Evolutionary conservation across 208 protist genomes (phyloP).

Genomic region (Crithidia brevicula): DNA sequence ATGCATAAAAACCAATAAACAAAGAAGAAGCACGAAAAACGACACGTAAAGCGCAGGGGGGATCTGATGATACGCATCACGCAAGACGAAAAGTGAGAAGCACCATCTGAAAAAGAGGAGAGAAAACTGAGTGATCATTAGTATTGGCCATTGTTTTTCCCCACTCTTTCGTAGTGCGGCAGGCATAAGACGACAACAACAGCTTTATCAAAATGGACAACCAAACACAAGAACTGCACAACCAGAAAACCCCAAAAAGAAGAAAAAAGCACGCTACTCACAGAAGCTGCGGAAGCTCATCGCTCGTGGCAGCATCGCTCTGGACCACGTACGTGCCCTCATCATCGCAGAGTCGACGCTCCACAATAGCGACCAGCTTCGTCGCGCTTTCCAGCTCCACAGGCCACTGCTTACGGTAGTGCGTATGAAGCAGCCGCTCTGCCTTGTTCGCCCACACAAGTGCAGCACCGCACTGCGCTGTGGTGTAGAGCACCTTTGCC

Average conservation of each 20-base stretch:
- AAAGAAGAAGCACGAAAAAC: not conserved
- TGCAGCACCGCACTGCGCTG: slow-evolving; percentile 52
- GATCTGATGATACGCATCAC: too few relatives aligned
- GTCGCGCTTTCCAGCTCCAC: slow-evolving; percentile 32
- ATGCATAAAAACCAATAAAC: slow-evolving; percentile 1
- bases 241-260: too few relatives aligned
- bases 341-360: slow-evolving; percentile 38
- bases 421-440: slow-evolving; percentile 29
- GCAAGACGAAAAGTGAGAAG: too few relatives aligned
- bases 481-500: slow-evolving; percentile 53
- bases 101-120: too few relatives aligned
- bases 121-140: too few relatives aligned
- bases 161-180: too few relatives aligned
- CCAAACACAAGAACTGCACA: not conserved
- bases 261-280: not conserved
- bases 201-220: too few relatives aligned
- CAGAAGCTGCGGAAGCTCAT: slow-evolving; percentile 12
- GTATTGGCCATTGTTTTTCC: too few relatives aligned
- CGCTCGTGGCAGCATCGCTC: slow-evolving; percentile 22
- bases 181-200: too few relatives aligned
- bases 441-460: slow-evolving; percentile 46
- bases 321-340: slow-evolving; percentile 57
- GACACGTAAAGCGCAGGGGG: too few relatives aligned
- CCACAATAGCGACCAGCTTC: slow-evolving; percentile 34
- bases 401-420: slow-evolving; percentile 50